Evolutionary conservation across 305 asterid species (phyloP).

Genomic region (Striga hermonthica): DNA sequence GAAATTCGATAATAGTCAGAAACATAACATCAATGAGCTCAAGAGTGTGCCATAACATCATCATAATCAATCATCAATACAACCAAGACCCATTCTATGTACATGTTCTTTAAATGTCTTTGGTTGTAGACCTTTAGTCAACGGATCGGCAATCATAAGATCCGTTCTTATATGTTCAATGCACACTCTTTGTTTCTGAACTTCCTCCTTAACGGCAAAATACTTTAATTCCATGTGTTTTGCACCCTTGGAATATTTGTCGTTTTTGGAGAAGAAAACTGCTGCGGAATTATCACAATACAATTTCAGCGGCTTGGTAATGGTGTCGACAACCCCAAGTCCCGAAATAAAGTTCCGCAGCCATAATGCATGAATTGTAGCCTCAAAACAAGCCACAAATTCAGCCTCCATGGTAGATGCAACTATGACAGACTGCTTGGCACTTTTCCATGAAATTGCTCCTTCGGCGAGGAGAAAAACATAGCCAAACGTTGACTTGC

Average conservation of each 20-base stretch:
- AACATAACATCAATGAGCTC: no score
- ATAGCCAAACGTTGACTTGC: background rate
- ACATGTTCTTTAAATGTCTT: no score
- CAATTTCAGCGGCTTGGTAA: background rate
- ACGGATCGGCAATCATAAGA: no score
- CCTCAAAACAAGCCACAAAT: background rate
- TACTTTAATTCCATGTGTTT: background rate
- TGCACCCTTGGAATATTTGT: background rate
- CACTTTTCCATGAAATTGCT: conserved; percentile 1
- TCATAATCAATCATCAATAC: no score
- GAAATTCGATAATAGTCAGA: no score
- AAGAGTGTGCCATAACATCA: no score
- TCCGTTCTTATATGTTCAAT: no score
- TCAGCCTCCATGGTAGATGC: background rate
- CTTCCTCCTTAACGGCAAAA: background rate
- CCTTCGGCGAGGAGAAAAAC: background rate
- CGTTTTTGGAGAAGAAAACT: background rate
- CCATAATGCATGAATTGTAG: background rate
- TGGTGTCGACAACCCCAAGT: background rate
- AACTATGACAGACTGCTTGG: background rate
- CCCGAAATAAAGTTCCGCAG: background rate
- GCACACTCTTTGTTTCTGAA: no score
- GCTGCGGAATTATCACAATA: background rate
- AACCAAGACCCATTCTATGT: no score
- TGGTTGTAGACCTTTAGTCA: no score